Conservation (phyloP, 2,329 filamentous ascomycete species). For the Lecanicillium sp. region DNA sequence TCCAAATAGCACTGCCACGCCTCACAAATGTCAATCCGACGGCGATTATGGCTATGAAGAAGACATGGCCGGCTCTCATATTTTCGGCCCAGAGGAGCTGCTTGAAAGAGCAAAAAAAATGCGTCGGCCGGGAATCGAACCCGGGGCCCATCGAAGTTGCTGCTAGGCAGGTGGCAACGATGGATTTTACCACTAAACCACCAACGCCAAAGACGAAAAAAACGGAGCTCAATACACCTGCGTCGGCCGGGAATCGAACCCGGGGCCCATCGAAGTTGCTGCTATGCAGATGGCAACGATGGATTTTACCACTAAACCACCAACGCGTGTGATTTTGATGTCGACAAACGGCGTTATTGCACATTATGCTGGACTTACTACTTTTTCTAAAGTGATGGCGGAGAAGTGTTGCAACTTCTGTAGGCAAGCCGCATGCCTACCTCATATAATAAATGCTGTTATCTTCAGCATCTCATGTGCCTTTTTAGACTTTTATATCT, state of each 20-base stretch:
- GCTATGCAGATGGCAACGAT: slow-evolving; percentile 21
- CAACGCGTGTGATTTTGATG: slow-evolving; percentile 17
- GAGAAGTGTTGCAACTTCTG: too few relatives aligned
- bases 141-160: slow-evolving; percentile 24
- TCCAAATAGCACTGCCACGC: too few relatives aligned
- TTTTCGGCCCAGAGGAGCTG: too few relatives aligned
- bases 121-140: slow-evolving; percentile 26
- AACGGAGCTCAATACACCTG: slow-evolving; percentile 12
- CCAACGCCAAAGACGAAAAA: slow-evolving; percentile 1
- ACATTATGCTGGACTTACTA: too few relatives aligned
- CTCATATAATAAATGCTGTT: too few relatives aligned
- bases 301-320: slow-evolving; percentile 29
- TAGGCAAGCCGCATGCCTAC: too few relatives aligned
- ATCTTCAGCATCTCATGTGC: too few relatives aligned
- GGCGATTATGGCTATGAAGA: too few relatives aligned
- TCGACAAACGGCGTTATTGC: not conserved
- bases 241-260: slow-evolving; percentile 26
- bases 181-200: slow-evolving; percentile 18
- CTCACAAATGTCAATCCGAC: too few relatives aligned
- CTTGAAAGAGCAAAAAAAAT: slow-evolving; percentile 6
- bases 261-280: slow-evolving; percentile 24
- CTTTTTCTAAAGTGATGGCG: too few relatives aligned
- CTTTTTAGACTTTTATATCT: too few relatives aligned
- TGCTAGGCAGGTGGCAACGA: slow-evolving; percentile 19
- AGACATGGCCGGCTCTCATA: too few relatives aligned